phyloP scores from a whole-genome alignment of 2,329 filamentous ascomycete species.

The Chrysoporthe austroafricana region DNA sequence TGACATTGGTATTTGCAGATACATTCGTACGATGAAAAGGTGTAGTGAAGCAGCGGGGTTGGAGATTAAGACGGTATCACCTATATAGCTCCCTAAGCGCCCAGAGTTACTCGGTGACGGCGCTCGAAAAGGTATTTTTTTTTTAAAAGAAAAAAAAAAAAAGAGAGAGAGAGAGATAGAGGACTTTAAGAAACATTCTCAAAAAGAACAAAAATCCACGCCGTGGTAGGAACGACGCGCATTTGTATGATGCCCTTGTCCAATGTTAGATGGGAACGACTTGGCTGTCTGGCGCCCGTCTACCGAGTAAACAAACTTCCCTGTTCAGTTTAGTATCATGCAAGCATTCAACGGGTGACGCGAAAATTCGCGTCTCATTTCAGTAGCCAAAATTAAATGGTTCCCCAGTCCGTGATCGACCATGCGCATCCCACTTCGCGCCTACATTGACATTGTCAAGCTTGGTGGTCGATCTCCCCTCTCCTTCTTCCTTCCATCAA shows the following conservation, averaged over 20 bases:
- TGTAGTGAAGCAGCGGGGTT: neutral
- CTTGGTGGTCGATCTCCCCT: neutral
- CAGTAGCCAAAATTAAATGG: conserved; percentile 12
- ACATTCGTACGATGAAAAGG: conserved; percentile 25
- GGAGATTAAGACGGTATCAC: neutral
- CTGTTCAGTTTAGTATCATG: conserved; percentile 20
- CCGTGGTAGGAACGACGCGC: neutral
- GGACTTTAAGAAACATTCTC: neutral
- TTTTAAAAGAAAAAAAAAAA: neutral
- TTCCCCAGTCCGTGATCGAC: neutral
- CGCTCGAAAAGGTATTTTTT: neutral
- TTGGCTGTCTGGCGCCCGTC: neutral
- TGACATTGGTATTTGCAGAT: conserved; percentile 21
- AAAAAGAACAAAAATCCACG: neutral
- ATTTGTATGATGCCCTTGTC: neutral
- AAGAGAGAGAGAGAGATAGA: neutral
- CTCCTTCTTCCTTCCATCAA: conserved; percentile 8
- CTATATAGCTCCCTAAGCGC: neutral
- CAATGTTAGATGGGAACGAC: neutral
- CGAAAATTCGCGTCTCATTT: conserved; percentile 21
- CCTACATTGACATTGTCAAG: neutral
- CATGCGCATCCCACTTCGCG: conserved; percentile 17
- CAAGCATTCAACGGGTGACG: conserved; percentile 28
- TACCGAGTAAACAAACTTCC: conserved; percentile 21
- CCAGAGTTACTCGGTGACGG: neutral